Percentiles rank a stretch among this genome's conserved stretches.
Evolutionary conservation across 495 filamentous ascomycete species (phyloP).

Genomic region (Xylaria sp.): DNA sequence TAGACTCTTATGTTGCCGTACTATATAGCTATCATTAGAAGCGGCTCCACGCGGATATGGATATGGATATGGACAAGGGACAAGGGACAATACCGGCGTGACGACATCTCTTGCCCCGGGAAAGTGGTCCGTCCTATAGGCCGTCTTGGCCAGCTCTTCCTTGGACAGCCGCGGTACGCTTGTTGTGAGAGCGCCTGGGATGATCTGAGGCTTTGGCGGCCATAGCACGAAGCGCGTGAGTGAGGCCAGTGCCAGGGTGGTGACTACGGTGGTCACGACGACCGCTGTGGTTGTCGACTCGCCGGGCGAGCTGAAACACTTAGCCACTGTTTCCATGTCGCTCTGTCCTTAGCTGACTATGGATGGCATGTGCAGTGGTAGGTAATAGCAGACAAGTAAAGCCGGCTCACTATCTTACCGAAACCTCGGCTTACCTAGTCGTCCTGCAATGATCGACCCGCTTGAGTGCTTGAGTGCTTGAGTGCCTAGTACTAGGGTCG

Average conservation of each 20-base stretch:
- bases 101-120: conserved; percentile 53
- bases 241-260: conserved; percentile 40
- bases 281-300: conserved; percentile 37
- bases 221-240: conserved; percentile 42
- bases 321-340: conserved; percentile 36
- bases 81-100: conserved; percentile 47
- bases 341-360: neutral
- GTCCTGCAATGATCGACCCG: conserved; percentile 3
- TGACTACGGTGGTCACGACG: conserved; percentile 41
- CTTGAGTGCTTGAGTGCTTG: too few species aligned
- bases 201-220: conserved; percentile 43
- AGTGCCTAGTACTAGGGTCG: neutral
- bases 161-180: conserved; percentile 40
- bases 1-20: conserved; percentile 85
- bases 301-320: conserved; percentile 30
- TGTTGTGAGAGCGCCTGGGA: conserved; percentile 47
- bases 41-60: neutral
- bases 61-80: too few species aligned
- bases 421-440: conserved; percentile 9
- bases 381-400: conserved; percentile 1
- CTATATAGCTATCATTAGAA: conserved; percentile 44
- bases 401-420: conserved; percentile 3
- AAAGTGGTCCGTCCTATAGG: conserved; percentile 49
- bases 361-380: conserved; percentile 8
- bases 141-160: conserved; percentile 39